Evolutionary conservation across 345 rosid species (phyloP), one percentile per base, ranked within the genome.

Genomic region (Alliaria petiolata): DNA sequence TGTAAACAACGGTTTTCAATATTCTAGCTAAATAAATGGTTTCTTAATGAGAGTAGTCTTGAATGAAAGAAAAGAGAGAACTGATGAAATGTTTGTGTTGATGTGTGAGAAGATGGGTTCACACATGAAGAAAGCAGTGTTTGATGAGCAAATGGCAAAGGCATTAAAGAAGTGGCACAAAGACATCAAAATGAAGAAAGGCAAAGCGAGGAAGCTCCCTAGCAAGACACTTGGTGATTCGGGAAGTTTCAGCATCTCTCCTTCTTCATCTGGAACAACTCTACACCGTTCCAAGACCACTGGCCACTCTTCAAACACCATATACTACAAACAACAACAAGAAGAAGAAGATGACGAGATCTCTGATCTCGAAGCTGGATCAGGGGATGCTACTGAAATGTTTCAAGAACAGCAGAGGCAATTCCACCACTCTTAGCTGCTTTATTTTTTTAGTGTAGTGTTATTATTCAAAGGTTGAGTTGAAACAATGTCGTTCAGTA

Each of bases 141-240:
- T 95, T 49, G 96, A 87, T 63, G 98, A 95, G 28, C 99, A 95
- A 71, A 91, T 89, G 20, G 89, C 93, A 4, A 91, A 82, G 75
- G 99, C 99, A n/a, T 84, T 91, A 1, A 91, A 88, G 85, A 88
- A 83, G 16, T 95, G 99, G 99, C 99, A 78, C 64, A 83, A 70
- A 85, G 88, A 83, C 31, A 92, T 63, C 12, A 89, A 86, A 73
- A 80, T 76, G 79, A 85, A 78, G 90, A 57, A 91, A 86, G 76
- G 72, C 22, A 70, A 62, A 89, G 14, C 53, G 28, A 76, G 59
- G 45, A 76, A 76, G 33, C 30, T 76, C 4, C 75, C 85, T 0
- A 73, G 82, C 36, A 45, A 62, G 47, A 79, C 74, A 31, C 71
- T 85, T 10, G 93, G 93, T 16, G 82, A 69, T 75, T 82, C 76